phyloP scores from a whole-genome alignment of 257 asterid species.

The Solanum tacnaense region DNA sequence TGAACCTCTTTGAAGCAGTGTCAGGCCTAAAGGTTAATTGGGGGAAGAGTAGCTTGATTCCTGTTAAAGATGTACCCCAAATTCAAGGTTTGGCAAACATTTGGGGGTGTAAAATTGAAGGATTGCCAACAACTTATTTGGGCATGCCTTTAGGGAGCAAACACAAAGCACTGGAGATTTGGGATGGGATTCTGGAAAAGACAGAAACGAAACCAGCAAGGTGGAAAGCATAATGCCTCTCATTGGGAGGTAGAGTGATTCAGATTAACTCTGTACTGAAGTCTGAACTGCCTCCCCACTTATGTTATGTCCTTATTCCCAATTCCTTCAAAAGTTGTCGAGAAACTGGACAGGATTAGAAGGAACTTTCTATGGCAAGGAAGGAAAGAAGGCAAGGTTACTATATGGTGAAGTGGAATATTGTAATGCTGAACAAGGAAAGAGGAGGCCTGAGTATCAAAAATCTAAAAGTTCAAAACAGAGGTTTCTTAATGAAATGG shows the following conservation, averaged over 20 bases:
- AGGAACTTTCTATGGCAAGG: neutral
- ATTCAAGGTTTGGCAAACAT: neutral
- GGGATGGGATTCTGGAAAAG: neutral
- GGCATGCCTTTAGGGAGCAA: neutral
- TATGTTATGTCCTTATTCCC: neutral
- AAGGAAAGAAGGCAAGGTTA: neutral
- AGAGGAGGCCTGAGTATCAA: neutral
- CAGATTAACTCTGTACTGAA: neutral
- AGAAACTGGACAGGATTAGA: neutral
- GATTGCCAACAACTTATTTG: neutral
- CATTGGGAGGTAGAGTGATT: neutral
- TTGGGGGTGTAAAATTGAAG: neutral
- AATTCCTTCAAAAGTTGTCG: neutral
- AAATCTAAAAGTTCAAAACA: neutral
- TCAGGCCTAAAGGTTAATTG: neutral
- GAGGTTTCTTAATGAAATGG: neutral
- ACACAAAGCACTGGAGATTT: neutral
- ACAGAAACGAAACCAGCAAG: neutral
- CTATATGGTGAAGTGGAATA: neutral
- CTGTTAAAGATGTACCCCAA: neutral
- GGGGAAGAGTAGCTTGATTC: neutral
- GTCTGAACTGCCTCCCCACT: neutral
- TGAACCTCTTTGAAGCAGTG: neutral
- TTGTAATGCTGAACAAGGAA: neutral
- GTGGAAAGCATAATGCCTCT: neutral